Base-by-base conservation (phyloP, 2,329 filamentous ascomycete species). In the Lachnellula arida region DNA sequence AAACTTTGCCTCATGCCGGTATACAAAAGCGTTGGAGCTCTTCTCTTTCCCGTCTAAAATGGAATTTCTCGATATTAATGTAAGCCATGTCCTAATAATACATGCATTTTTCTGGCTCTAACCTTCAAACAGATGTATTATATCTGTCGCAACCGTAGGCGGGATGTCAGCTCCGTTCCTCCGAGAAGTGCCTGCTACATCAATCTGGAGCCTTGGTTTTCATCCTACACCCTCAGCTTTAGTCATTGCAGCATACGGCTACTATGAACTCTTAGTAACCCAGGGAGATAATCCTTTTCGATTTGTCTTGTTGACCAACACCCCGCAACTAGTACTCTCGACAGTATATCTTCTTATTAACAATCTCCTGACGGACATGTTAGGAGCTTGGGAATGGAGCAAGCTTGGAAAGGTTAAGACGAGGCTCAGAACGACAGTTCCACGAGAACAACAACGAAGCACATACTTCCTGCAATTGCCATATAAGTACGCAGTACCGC, bases 391-490 rank as follows among this genome's bases (percentile, higher is more conserved):
- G 39, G 50, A 52, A 15, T 52, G 50, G 50, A 52, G 40, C 40
- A 37, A 34, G 28, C 35, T 53, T 28, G 28, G 39, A 15, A 28
- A 25, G 15, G 22, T n/a, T 12, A n/a, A 47, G 12, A 46, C 28
- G 19, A 22, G 22, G 22, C 42, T 53, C 11, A n/a, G 51, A 12
- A 47, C 43, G 17, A 53, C 51, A 7, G 19, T 35, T 15, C 51
- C 51, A 5, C n/a, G 28, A 37, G 43, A 42, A 46, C 42, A 53
- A 40, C 51, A 53, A 23, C 28, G 43, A 8, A 35, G 23, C 11
- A 53, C 51, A 9, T 53, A 53, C 23, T 53, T 43, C 39, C 43
- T 53, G n/a, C 22, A 19, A 19, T 35, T 53, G 39, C 51, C 43
- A 7, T 53, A 43, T 17, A 53, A 25, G n/a, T 53, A 47, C 17